phyloP scores from a whole-genome alignment of 1,139 yeast genomes.

The Pichiaceae sp. region DNA sequence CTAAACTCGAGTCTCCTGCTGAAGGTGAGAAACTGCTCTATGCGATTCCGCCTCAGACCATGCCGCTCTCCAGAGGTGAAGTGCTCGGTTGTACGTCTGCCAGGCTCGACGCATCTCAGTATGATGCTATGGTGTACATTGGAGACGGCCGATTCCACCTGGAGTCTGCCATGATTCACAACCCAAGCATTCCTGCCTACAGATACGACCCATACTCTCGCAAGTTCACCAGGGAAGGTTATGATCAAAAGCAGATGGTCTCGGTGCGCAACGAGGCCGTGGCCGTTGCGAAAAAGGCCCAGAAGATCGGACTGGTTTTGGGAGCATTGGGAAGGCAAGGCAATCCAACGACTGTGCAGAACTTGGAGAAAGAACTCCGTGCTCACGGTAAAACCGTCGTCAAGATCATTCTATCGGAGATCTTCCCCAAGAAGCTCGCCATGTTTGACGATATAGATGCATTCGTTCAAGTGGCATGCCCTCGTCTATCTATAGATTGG shows the following conservation, averaged over 20 bases:
- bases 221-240: conserved; percentile 81
- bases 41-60: conserved; percentile 80
- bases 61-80: conserved; percentile 92
- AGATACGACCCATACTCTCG: conserved; percentile 93
- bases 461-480: conserved; percentile 97
- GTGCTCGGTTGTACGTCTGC: conserved; percentile 96
- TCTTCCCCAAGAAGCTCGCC: conserved; percentile 88
- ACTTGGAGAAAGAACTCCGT: conserved; percentile 46
- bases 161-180: conserved; percentile 95
- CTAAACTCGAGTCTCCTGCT: conserved; percentile 41
- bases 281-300: conserved; percentile 45
- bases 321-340: conserved; percentile 99
- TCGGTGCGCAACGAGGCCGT: conserved; percentile 71
- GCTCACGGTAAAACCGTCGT: conserved; percentile 60
- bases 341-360: conserved; percentile 63
- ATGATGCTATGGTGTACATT: conserved; percentile 76
- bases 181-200: conserved; percentile 85
- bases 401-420: conserved; percentile 81
- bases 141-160: conserved; percentile 97
- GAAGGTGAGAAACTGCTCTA: conserved; percentile 42
- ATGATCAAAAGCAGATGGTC: conserved; percentile 79
- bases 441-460: conserved; percentile 92
- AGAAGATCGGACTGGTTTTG: conserved; percentile 71
- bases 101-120: conserved; percentile 50
- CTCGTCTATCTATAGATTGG: conserved; percentile 95